Evolutionary conservation across 805 yeast species (phyloP), one percentile per base, ranked within the genome.

Genomic region (Jamesozyma gamospora): DNA sequence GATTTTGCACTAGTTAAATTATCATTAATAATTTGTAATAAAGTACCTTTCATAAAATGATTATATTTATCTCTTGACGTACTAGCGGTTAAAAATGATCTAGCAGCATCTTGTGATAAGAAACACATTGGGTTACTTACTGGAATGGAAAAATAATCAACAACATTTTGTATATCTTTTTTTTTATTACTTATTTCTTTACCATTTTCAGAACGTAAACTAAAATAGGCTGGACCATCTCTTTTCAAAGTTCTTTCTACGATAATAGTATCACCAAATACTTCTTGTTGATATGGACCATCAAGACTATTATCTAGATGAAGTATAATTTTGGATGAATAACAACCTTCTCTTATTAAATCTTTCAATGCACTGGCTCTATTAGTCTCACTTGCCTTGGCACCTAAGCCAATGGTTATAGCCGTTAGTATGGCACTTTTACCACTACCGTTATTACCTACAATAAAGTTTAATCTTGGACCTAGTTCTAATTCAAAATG

Each of bases 81-180:
- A 4, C 92, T 76, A 26, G 79, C 75, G 1, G 94, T 82, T 45
- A 92, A 64, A 55, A 92, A 92, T 13, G 88, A 82, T 48, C 95
- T 75, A 2, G 99, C 97, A 44, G 80, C 83, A 50, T 92, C 96
- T 58, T 92, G 99, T 1, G 95, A 85, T 36, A 92, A 67, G 52
- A 92, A 83, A 2, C 95, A 83, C 74, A 92, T 75, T 5, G 96
- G 96, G 50, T 92, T 92, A 50, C 79, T 88, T 19, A 92, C 80
- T 5, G 84, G 79, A 32, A 90, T 79, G 34, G 81, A 77, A 54
- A 80, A 86, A 46, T 71, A 73, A 47, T 74, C 77, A 35, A 87
- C 62, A 3, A 92, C 79, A 4, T 71, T 72, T 47, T 77, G 85
- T 25, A 92, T 61, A 12, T 78, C 82, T 25, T 69, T 66, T 43